Evolutionary conservation across 257 asterid genomes (phyloP).

Genomic region (Schizonepeta tenuifolia): DNA sequence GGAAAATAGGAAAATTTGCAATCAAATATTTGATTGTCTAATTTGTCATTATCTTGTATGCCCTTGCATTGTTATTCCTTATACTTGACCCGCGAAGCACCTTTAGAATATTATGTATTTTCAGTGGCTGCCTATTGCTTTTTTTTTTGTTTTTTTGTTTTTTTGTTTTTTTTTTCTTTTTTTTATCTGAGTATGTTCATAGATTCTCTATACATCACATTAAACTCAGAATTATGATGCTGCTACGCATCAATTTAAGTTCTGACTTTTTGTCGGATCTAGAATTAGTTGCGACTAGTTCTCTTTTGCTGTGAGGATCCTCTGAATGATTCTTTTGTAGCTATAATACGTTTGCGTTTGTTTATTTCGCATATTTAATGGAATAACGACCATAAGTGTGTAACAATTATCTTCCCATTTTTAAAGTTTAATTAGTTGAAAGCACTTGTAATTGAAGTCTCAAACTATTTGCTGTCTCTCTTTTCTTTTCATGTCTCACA

Average conservation of each 20-base stretch:
- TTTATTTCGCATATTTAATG: conserved; percentile 3
- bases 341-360: neutral
- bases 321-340: conserved; percentile 1
- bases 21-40: too few relatives aligned
- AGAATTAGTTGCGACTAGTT: neutral
- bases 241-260: conserved; percentile 6
- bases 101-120: neutral
- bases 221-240: neutral
- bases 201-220: neutral
- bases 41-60: neutral
- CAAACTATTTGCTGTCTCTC: neutral
- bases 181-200: neutral
- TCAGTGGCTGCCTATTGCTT: neutral
- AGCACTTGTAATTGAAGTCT: neutral
- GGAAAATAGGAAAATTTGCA: neutral
- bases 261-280: neutral
- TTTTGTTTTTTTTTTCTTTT: too few relatives aligned
- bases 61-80: neutral
- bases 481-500: conserved; percentile 36
- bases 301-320: neutral
- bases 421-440: conserved; percentile 10
- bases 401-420: neutral
- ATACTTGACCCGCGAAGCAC: neutral
- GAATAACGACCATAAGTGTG: neutral
- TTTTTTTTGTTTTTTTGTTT: too few relatives aligned